Evolutionary conservation across 305 asterid species (phyloP), one percentile per base, ranked within the genome.

Genomic region (Ajuga reptans): DNA sequence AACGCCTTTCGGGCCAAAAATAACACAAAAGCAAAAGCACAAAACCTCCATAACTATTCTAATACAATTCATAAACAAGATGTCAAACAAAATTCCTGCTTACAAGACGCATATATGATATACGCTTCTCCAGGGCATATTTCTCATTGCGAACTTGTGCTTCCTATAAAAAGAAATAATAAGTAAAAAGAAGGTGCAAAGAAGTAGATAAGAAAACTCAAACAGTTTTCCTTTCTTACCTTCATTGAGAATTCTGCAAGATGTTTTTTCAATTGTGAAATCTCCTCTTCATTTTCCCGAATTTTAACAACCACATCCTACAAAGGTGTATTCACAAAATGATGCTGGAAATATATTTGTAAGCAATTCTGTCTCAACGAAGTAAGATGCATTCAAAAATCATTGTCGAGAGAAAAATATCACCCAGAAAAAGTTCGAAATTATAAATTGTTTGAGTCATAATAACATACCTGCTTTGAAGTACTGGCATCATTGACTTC

Each of bases 61-160:
- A 66, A 18, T 66, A 53, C 41, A 64, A 49, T 36, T 67, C 68
- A 33, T 61, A 73, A 21, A 9, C 49, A 71, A 62, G 68, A 33
- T 41, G 54, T 43, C 64, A 71, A 63, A 75, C 56, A 75, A 59
- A 52, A 55, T 66, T 21, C 50, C 75, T 58, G 70, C 88, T 69
- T 82, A 92, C 98, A 95, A 89, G 75, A 65, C 97, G 96, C 99
- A 94, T 91, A 74, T 94, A 84, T 60, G 99, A 91, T 77, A 94
- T 84, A 29, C 96, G 95, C 82, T 89, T 94, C 84, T 89, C 97
- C 86, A 94, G 78, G 52, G 82, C 87, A 83, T 69, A 86, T 83
- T 87, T 94, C 82, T 94, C 99, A 27, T 86, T 89, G 79, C 77
- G 78, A 72, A 87, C 82, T 82, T 91, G 91, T 46, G 96, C 84